phyloP scores from a whole-genome alignment of 2,329 filamentous ascomycete genomes.

The Amesomyces nigricolor region DNA sequence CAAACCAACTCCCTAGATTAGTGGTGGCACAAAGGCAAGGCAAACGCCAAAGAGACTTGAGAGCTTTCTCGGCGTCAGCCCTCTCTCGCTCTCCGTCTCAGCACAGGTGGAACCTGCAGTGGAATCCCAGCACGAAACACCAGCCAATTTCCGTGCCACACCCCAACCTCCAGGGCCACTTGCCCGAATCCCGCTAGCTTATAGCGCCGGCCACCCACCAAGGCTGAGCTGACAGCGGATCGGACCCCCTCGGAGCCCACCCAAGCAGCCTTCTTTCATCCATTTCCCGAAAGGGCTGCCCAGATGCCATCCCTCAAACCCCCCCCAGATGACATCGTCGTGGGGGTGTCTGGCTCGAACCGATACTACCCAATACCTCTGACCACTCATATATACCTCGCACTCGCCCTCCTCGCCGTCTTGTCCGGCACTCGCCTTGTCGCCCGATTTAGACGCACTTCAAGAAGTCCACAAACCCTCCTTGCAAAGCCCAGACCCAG shows the following conservation, averaged over 20 bases:
- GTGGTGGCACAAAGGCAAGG: not conserved
- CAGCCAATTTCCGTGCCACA: conserved; percentile 20
- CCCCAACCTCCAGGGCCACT: conserved; percentile 14
- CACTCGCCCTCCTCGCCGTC: conserved; percentile 32
- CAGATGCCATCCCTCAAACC: conserved; percentile 39
- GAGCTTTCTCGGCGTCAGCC: conserved; percentile 1
- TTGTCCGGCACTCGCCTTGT: conserved; percentile 29
- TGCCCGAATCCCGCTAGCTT: conserved; percentile 15
- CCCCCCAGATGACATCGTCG: conserved; percentile 30
- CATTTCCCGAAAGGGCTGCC: conserved; percentile 26
- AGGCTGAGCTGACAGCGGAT: conserved; percentile 19
- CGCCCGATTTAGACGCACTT: conserved; percentile 1
- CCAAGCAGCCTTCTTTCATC: conserved; percentile 16
- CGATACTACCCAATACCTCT: conserved; percentile 22
- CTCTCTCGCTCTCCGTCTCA: conserved; percentile 6
- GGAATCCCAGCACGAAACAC: conserved; percentile 1
- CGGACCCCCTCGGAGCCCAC: conserved; percentile 12
- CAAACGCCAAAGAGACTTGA: not conserved
- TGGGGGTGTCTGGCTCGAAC: conserved; percentile 26
- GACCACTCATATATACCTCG: conserved; percentile 27
- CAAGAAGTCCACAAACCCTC: not conserved
- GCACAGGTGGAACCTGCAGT: conserved; percentile 6
- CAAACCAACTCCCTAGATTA: not conserved
- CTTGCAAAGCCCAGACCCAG: conserved; percentile 10
- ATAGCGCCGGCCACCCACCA: conserved; percentile 24